Base-by-base conservation (phyloP, 495 filamentous ascomycete genomes). In the Penicillium crystallinum region DNA sequence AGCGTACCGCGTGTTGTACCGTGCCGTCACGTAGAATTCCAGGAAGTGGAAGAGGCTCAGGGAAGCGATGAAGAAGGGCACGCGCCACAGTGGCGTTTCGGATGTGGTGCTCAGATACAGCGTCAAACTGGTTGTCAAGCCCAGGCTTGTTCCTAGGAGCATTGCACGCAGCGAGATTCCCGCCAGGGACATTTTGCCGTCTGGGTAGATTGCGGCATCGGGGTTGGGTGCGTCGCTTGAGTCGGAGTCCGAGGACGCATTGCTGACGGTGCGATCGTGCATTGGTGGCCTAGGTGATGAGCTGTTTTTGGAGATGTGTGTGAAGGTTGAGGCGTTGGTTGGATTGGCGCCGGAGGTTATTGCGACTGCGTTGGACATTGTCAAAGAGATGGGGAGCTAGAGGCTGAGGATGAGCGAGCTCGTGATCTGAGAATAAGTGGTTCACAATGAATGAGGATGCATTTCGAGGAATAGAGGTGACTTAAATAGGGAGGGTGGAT, bases 1-100 rank as follows among this genome's bases (percentile, higher is more conserved):
- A 6, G 90, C 90, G n/a, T 77, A 69, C 31, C 73, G 67, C 0
- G 90, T 88, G 72, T 97, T 97, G 70, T 87, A 88, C 19, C 69
- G 71, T 22, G 93, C 93, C 0, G 92, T 97, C 42, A 82, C 86
- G 74, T 80, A 92, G 77, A 88, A 98, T 71, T 98, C 93, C 68
- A 98, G 86, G 73, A 95, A 95, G 71, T 98, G 93, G 79, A 97
- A 97, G 48, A 86, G 63, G 14, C 84, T 81, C 49, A 98, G 83
- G 22, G 82, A 68, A 40, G 77, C 70, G 62, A 91, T 57, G 74
- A 98, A 96, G 76, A 90, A 85, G 15, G 90, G 83, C 1, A 86
- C 65, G 53, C 93, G 88, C 91, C 91, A 97, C 54, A 91, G 77
- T 0, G 80, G 74, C 23, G 68, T 71, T 1, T 53, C 49, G 62